Percentiles rank a stretch among this genome's conserved stretches.
Conservation (phyloP, 192 early-diverging fungal genomes). For the Diversispora epigaea region DNA sequence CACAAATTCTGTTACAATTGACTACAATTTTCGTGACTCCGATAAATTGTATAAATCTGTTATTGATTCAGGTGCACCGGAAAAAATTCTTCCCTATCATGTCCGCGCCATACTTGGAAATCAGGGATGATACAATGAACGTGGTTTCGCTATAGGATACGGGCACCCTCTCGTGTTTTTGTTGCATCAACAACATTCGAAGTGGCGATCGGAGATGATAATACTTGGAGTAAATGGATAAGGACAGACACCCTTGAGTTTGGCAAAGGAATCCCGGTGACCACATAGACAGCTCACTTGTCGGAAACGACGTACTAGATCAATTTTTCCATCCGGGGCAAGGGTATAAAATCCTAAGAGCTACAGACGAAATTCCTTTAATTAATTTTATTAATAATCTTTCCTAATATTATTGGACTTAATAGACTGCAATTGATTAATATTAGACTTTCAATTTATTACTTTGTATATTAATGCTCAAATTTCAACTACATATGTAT, state of each 20-base stretch:
- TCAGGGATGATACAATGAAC: background rate
- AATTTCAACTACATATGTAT: no score
- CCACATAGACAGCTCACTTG: constrained; percentile 8
- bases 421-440: no score
- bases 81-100: constrained; percentile 8
- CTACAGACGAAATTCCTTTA: background rate
- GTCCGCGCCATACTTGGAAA: constrained; percentile 1
- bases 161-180: background rate
- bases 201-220: constrained; percentile 7
- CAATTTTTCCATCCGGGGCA: background rate
- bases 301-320: background rate
- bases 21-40: constrained; percentile 13
- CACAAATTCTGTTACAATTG: constrained; percentile 8
- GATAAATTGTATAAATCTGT: constrained; percentile 8
- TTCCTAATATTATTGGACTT: no score
- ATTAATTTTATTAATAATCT: background rate
- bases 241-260: no score
- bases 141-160: background rate
- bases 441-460: no score
- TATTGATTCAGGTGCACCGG: constrained; percentile 8
- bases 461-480: no score
- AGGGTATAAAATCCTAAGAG: background rate
- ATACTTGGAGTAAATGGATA: constrained; percentile 9
- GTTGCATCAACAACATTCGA: constrained; percentile 16
- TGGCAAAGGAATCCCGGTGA: background rate